Evolutionary conservation across 352 stramenopile genomes (phyloP), one percentile per base, ranked within the genome.

Genomic region (Pythium insidiosum): DNA sequence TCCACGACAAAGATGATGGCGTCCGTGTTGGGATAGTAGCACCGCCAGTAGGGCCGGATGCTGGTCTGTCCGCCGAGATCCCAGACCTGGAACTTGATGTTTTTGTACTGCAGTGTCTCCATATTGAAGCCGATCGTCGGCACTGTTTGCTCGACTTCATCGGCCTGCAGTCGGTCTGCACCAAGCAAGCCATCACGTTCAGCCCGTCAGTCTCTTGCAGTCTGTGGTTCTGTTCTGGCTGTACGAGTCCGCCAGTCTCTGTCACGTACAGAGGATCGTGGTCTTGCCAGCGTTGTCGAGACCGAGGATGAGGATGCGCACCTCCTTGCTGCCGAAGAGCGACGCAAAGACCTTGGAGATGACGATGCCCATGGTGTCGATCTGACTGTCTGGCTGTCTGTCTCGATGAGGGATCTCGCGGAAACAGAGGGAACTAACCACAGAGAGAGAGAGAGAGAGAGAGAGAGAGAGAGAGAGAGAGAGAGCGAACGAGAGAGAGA

Each of bases 281-380:
- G 97, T 99, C 72, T 99, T 99, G 35, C 97, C 97, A 25, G 97
- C 96, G 70, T 99, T 99, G 66, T 99, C 97, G 4, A 99, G 83
- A 4, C 97, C 97, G 4, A 99, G 68, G 66, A 99, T 99, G 11
- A 99, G 77, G 66, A 99, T 99, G 54, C 97, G 86, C 28, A 99
- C 93, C 69, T 99, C 97, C 66, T 99, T 99, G 53, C 75, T 97
- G 16, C 97, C 96, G 73, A 99, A 99, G 28, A 99, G 82, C 51
- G 74, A 88, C 47, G 96, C 88, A 59, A 99, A 99, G 30, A 99
- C 64, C 66, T 95, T 91, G 61, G 82, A 98, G 57, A 99, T 89
- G 52, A 98, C 70, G 48, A 99, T 98, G 36, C 97, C 97, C 97
- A 99, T 99, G 22, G 43, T 46, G 22, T 18, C 34, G 22, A 3